phyloP scores from a whole-genome alignment of 1,139 yeast genomes.

The Protomyces macrosporus region DNA sequence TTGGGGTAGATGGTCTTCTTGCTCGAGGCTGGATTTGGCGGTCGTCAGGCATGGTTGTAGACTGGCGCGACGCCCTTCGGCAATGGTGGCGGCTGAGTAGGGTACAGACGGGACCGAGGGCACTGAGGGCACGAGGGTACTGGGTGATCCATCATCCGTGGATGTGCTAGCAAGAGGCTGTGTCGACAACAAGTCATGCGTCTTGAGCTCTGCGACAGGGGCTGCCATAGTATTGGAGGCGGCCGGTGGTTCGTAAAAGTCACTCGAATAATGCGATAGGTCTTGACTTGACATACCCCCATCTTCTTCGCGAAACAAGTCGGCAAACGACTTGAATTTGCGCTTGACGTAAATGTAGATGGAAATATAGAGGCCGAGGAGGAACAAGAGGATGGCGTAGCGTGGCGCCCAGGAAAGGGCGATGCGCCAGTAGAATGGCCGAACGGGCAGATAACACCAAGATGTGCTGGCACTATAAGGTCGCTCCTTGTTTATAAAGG shows the following conservation, averaged over 20 bases:
- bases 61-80: background rate
- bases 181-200: background rate
- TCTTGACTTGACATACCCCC: background rate
- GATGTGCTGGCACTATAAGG: constrained; percentile 34
- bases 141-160: background rate
- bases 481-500: constrained; percentile 44
- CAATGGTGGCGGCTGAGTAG: background rate
- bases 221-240: background rate
- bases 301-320: background rate
- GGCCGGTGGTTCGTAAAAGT: background rate
- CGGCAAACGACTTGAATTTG: constrained; percentile 15
- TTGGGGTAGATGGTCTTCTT: background rate
- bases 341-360: constrained; percentile 66
- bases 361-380: constrained; percentile 60
- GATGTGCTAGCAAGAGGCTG: too few relatives aligned
- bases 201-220: background rate
- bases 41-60: background rate
- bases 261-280: background rate
- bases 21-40: background rate
- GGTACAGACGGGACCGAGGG: background rate
- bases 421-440: constrained; percentile 69
- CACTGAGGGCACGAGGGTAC: background rate
- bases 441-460: constrained; percentile 62
- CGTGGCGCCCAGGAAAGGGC: constrained; percentile 81
- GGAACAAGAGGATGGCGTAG: constrained; percentile 57